phyloP scores from a whole-genome alignment of 73 alveolate species.

The Paraurostyla sp. region DNA sequence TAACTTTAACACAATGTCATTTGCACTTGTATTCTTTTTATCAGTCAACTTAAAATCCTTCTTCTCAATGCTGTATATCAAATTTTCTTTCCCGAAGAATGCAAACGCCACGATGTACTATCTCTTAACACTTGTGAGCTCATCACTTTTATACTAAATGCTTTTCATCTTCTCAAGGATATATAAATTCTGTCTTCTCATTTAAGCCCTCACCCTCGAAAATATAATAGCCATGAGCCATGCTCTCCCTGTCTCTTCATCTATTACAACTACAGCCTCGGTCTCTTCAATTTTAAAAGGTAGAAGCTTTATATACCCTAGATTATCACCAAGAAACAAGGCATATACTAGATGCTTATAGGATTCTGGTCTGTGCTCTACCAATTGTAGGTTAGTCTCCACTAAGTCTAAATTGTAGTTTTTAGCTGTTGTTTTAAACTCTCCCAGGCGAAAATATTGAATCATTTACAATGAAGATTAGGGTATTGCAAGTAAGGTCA shows the following conservation, averaged over 20 bases:
- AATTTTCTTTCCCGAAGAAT: conserved; percentile 31
- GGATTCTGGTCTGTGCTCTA: conserved; percentile 37
- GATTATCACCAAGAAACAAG: not conserved
- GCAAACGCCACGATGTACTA: conserved; percentile 13
- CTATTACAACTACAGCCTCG: conserved; percentile 27
- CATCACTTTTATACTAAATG: not conserved
- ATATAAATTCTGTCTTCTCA: conserved; percentile 34
- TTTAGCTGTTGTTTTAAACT: conserved; percentile 12
- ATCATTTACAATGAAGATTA: not conserved
- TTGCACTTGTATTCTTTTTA: conserved; percentile 3
- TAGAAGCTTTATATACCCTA: not conserved
- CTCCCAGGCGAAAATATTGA: conserved; percentile 10
- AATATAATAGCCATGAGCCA: conserved; percentile 39
- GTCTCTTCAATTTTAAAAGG: conserved; percentile 20
- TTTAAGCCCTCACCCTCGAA: conserved; percentile 19
- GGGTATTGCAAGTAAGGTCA: not conserved
- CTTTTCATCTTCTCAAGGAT: conserved; percentile 13
- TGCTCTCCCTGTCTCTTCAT: conserved; percentile 44
- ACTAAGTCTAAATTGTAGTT: conserved; percentile 3
- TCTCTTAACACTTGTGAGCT: not conserved
- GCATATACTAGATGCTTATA: conserved; percentile 28
- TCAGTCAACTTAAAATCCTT: conserved; percentile 25
- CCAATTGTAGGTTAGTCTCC: not conserved
- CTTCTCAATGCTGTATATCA: conserved; percentile 9
- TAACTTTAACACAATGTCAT: not conserved